Base-by-base conservation (phyloP, 441 rosid species). In the Corymbia calophylla region DNA sequence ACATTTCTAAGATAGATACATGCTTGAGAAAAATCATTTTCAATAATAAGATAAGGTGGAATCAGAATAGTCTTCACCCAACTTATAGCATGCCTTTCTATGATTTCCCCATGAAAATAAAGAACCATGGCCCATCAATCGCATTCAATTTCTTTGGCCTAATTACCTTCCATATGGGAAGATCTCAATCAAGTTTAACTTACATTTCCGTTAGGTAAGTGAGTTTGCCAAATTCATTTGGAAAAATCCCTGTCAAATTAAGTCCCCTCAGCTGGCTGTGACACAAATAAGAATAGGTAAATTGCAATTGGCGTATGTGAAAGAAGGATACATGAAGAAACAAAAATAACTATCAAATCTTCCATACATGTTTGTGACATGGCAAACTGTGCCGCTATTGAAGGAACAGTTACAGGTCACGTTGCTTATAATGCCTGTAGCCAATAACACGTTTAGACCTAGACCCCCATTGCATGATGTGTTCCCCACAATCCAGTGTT, bases 141-240 rank as follows among this genome's bases (percentile, higher is more conserved):
- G 2, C 7, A 25, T 5, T 25, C 66, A 27, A 60, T n/a, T 5
- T 12, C 15, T 60, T 2, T 27, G 66, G n/a, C 7, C 16, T 60
- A 60, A 25, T 58, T 58, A 27, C 7, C 64, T 60, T 60, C 13
- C 13, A 60, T 11, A 5, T 27, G 66, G 66, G 66, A 27, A 60
- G n/a, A 60, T 60, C 15, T 60, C 7, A 27, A 0, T 60, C 31
- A 27, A 60, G 66, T 25, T 7, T 27, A 60, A 93, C 96, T 89
- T 91, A 96, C 99, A 97, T 19, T 90, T 93, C 91, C 88, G 3
- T 64, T 73, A 96, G 93, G 88, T 62, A 90, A 55, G 94, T 93
- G 39, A 97, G 98, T 85, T 94, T 93, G 44, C 91, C 93, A 44
- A 97, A 90, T 86, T 96, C 95, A 88, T 91, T 85, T 18, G 96